These are phyloP conservation scores for Anthracocystis setariae DNA, from an alignment of 1,284 basidiomycete species.

Conservation along the genomic window DNA sequence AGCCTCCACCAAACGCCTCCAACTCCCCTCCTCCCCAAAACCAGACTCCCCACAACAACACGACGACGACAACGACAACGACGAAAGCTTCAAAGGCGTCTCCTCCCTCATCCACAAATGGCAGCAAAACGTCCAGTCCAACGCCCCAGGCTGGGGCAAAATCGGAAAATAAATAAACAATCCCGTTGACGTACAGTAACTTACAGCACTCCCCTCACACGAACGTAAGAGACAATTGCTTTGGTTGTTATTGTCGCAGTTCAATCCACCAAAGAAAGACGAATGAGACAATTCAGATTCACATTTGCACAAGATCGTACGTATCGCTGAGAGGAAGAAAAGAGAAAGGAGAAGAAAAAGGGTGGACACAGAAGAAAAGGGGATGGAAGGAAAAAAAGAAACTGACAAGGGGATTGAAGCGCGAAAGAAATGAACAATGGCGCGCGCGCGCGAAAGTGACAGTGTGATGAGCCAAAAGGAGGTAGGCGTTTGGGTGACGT, in stretches of 20 bases:
- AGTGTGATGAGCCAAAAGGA: neutral
- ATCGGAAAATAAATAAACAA: slow-evolving; percentile 17
- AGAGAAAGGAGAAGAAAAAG: slow-evolving; percentile 3
- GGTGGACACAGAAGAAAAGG: neutral
- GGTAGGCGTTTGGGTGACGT: neutral
- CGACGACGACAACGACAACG: neutral
- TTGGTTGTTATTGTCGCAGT: no score
- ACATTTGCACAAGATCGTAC: slow-evolving; percentile 10
- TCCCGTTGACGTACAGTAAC: no score
- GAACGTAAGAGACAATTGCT: no score
- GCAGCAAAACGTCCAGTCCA: slow-evolving; percentile 48
- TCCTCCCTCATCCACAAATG: slow-evolving; percentile 38
- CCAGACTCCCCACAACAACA: neutral
- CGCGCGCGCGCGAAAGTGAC: neutral
- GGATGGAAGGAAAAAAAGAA: neutral
- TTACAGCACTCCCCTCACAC: no score
- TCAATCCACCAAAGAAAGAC: neutral
- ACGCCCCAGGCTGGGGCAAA: slow-evolving; percentile 53
- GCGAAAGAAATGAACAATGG: neutral
- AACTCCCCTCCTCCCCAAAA: neutral
- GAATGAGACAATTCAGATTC: neutral
- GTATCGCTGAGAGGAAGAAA: slow-evolving; percentile 14
- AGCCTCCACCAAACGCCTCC: slow-evolving; percentile 11
- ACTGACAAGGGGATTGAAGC: neutral
- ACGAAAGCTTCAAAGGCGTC: slow-evolving; percentile 38